Evolutionary conservation across 179 eudicot genomes (phyloP), one percentile per base, ranked within the genome.

Genomic region (Beta macrorhiza): DNA sequence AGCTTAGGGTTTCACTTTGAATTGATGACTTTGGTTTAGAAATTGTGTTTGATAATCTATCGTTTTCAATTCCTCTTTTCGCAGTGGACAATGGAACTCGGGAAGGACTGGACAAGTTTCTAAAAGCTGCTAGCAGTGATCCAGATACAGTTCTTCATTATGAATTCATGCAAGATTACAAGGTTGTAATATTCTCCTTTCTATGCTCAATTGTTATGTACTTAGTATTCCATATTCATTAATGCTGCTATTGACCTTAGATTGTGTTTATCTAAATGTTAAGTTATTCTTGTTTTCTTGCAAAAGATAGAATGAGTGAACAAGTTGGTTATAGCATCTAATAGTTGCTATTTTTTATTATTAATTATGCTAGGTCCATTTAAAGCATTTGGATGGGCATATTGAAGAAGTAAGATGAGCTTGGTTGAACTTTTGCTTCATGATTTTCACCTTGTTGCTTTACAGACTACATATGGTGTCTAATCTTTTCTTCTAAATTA

Each of bases 161-260:
- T 86, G 99, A 95, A 81, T 95, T 95, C 85, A 93, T 95, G 99
- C 99, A 95, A 87, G 99, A 95, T 90, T 95, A 95, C 88, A 95
- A 95, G 99, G 99, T 93, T 53, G 70, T 82, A 22, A 52, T 37
- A 3, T 68, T 63, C 5, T 67, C 51, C 61, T 52, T 44, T 10
- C 53, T 64, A 37, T 57, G 44, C 67, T 22, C 75, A 13, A 5
- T 80, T 62, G 53, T 72, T 78, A 29, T 80, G 64, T 29, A 29
- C 32, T 29, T 29, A 29, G 16, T n/a, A 72, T 78, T 75, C 63
- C 16, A 25, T 56, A n/a, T 25, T 25, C 25, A 25, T 25, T 25
- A 25, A 25, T 25, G 25, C 25, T 25, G 25, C 25, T 25, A 25
- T 25, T 25, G 25, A 25, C 25, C 25, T 25, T 25, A 25, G 25